phyloP scores from a whole-genome alignment of 1,284 basidiomycete genomes.

The Cutaneotrichosporon sp. region DNA sequence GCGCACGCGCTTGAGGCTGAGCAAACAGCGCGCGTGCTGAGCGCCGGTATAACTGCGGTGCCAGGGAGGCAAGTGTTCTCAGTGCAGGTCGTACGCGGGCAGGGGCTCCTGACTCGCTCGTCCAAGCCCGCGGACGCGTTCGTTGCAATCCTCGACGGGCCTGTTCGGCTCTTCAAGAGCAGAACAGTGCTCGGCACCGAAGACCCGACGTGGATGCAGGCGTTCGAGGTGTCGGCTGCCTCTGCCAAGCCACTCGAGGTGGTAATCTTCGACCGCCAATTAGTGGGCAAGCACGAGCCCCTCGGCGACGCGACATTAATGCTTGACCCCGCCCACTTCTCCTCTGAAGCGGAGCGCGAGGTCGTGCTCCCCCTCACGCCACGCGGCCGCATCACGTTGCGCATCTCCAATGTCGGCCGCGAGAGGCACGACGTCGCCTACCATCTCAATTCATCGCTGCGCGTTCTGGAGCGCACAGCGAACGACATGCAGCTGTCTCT shows the following conservation, averaged over 20 bases:
- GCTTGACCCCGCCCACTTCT: conserved; percentile 43
- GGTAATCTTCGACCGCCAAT: conserved; percentile 42
- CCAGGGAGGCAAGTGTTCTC: conserved; percentile 34
- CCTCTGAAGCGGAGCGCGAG: conserved; percentile 35
- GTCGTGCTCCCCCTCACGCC: conserved; percentile 46
- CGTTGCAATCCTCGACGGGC: conserved; percentile 39
- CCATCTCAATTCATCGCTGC: conserved; percentile 38
- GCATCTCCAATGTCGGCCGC: conserved; percentile 47
- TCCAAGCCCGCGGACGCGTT: conserved; percentile 48
- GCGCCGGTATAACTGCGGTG: conserved; percentile 25
- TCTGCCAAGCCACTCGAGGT: conserved; percentile 42
- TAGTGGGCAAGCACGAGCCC: conserved; percentile 51
- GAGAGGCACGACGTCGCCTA: conserved; percentile 48
- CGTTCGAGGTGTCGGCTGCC: conserved; percentile 43
- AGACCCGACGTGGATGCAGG: conserved; percentile 51
- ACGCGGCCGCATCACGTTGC: conserved; percentile 42
- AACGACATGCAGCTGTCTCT: conserved; percentile 47
- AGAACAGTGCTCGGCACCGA: conserved; percentile 47
- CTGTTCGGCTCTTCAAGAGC: conserved; percentile 48
- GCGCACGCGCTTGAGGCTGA: conserved; percentile 46
- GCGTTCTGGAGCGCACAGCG: conserved; percentile 39
- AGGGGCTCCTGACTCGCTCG: conserved; percentile 40
- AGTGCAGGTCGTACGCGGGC: conserved; percentile 43
- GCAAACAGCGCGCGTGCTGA: conserved; percentile 44
- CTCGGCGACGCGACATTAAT: conserved; percentile 44